Conservation (phyloP, 2,329 filamentous ascomycete species). For the Talaromyces sp. region DNA sequence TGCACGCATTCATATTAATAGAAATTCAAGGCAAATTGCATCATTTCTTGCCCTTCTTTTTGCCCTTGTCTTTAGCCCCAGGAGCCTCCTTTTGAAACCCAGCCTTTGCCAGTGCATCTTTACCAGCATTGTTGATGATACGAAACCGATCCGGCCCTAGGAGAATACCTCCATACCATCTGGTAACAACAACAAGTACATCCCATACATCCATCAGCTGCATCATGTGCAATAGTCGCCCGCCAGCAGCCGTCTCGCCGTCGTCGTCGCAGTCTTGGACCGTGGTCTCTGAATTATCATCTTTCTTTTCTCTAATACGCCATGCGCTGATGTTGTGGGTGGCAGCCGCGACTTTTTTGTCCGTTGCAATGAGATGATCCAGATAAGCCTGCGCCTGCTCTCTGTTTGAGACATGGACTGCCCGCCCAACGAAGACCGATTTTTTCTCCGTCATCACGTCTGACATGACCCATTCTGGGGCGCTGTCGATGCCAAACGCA, state of each 20-base stretch:
- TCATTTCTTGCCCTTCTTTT: constrained; percentile 47
- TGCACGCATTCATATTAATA: neutral
- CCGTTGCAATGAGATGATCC: constrained; percentile 69
- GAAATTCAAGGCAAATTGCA: constrained; percentile 3
- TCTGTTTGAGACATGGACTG: constrained; percentile 63
- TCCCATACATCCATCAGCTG: constrained; percentile 94
- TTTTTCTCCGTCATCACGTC: constrained; percentile 73
- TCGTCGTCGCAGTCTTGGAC: constrained; percentile 96
- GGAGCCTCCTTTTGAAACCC: constrained; percentile 58
- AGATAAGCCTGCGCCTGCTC: constrained; percentile 67
- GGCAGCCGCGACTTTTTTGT: constrained; percentile 78
- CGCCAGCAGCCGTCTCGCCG: constrained; percentile 87
- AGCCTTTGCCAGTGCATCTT: constrained; percentile 76
- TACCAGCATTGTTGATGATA: constrained; percentile 78
- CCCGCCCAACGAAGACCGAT: constrained; percentile 80
- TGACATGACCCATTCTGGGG: constrained; percentile 67
- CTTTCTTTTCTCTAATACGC: constrained; percentile 58
- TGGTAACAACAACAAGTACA: constrained; percentile 82
- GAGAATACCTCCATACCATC: constrained; percentile 92
- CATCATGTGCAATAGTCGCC: constrained; percentile 79
- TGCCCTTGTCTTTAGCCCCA: constrained; percentile 45
- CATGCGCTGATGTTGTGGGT: constrained; percentile 96
- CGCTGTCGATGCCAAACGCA: constrained; percentile 25
- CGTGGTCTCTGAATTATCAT: constrained; percentile 45
- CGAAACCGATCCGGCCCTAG: constrained; percentile 85